Evolutionary conservation across 2,329 filamentous ascomycete genomes (phyloP).

Genomic region (Gaeumannomyces sp.): DNA sequence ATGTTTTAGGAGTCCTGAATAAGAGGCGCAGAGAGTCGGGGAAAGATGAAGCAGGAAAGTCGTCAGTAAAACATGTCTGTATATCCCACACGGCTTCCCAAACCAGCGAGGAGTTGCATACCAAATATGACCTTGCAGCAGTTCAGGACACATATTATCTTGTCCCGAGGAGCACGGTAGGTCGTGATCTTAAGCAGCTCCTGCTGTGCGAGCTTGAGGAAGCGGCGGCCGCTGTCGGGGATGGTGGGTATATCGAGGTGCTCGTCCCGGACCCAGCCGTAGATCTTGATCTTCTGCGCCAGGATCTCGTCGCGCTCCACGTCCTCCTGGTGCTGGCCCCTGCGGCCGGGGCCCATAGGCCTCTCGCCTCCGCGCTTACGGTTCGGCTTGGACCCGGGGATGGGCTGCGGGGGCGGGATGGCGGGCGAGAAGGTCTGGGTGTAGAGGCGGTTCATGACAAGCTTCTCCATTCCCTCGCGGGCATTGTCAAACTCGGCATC

Average conservation of each 20-base stretch:
- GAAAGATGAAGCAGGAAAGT: no score
- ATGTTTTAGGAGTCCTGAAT: slow-evolving; percentile 74
- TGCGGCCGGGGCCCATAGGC: slow-evolving; percentile 70
- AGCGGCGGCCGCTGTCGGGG: slow-evolving; percentile 79
- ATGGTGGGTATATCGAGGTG: slow-evolving; percentile 88
- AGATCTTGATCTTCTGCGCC: slow-evolving; percentile 93
- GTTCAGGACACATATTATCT: slow-evolving; percentile 96
- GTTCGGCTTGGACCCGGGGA: slow-evolving; percentile 57
- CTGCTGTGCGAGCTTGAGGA: slow-evolving; percentile 84
- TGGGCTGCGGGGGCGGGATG: slow-evolving; percentile 73
- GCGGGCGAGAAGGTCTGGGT: slow-evolving; percentile 93
- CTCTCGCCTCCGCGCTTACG: slow-evolving; percentile 63
- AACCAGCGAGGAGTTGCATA: slow-evolving; percentile 29
- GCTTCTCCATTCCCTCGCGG: slow-evolving; percentile 96
- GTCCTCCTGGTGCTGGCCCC: slow-evolving; percentile 95
- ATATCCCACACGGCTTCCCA: not conserved
- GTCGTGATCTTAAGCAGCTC: slow-evolving; percentile 94
- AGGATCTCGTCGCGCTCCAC: slow-evolving; percentile 95
- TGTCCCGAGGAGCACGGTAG: slow-evolving; percentile 93
- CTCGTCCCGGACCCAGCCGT: slow-evolving; percentile 87
- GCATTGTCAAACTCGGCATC: slow-evolving; percentile 98
- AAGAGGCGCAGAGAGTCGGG: not conserved
- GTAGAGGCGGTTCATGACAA: slow-evolving; percentile 98
- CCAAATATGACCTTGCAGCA: slow-evolving; percentile 99
- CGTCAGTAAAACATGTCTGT: no score